Percentiles rank a stretch among this genome's conserved stretches.
These are phyloP conservation scores for Kluyveromyces starmeri DNA, from an alignment of 805 yeast species.

Conservation along the genomic window DNA sequence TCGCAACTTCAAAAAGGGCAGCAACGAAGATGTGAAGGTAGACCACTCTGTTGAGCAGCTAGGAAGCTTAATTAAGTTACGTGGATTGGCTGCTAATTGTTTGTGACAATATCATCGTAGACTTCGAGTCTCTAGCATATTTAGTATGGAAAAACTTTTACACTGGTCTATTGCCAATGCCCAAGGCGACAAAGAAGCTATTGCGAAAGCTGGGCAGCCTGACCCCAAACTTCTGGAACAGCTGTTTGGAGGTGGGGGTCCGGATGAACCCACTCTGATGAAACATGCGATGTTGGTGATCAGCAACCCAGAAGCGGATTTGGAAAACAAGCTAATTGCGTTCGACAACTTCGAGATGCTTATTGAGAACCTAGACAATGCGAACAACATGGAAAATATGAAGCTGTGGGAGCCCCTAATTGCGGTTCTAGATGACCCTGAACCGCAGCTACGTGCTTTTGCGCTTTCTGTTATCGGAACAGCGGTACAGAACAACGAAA, in stretches of 20 bases:
- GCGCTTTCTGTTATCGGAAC: slow-evolving; percentile 77
- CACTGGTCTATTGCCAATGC: slow-evolving; percentile 88
- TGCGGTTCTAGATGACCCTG: slow-evolving; percentile 38
- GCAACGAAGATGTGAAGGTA: too few species aligned
- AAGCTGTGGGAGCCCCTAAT: slow-evolving; percentile 71
- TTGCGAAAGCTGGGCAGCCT: slow-evolving; percentile 53
- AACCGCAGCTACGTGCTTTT: slow-evolving; percentile 39
- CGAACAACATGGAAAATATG: slow-evolving; percentile 80
- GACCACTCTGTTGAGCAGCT: too few species aligned
- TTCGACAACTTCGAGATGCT: slow-evolving; percentile 90
- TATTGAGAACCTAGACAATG: slow-evolving; percentile 88
- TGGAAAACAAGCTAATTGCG: slow-evolving; percentile 63
- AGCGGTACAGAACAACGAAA: slow-evolving; percentile 85
- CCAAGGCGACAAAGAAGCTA: slow-evolving; percentile 62
- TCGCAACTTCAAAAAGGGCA: too few species aligned
- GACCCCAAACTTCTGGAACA: slow-evolving; percentile 75
- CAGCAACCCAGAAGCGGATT: slow-evolving; percentile 44
- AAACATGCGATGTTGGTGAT: slow-evolving; percentile 60
- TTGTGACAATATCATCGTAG: too few species aligned
- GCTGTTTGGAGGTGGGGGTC: slow-evolving; percentile 66
- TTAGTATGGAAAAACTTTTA: slow-evolving; percentile 73
- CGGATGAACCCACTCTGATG: slow-evolving; percentile 89
- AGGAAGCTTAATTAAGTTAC: too few species aligned
- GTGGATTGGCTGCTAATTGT: too few species aligned
- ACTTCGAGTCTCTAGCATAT: too few species aligned